phyloP scores from a whole-genome alignment of 139 green algal species.

The Pleodorina starrii region DNA sequence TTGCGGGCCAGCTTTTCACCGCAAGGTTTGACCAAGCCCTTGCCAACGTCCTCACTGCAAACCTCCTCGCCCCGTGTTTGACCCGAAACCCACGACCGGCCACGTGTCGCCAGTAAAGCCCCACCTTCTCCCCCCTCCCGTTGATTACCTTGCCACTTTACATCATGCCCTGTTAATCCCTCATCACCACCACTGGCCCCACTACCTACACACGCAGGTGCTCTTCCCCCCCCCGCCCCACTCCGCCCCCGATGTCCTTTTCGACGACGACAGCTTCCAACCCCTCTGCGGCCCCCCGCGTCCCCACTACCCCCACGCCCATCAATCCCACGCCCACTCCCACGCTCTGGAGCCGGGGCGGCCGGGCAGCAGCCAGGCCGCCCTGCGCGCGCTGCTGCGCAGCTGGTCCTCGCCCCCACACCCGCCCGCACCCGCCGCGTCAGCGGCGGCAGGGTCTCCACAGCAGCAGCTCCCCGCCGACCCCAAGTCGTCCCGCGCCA shows the following conservation, averaged over 20 bases:
- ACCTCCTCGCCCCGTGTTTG: too few relatives aligned
- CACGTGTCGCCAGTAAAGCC: too few relatives aligned
- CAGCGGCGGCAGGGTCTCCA: background rate
- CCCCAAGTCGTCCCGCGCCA: background rate
- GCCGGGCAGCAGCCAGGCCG: background rate
- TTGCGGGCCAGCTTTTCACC: too few relatives aligned
- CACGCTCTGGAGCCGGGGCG: background rate
- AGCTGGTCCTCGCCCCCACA: background rate
- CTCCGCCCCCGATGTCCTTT: conserved; percentile 6
- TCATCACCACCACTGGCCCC: too few relatives aligned
- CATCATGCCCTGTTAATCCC: too few relatives aligned
- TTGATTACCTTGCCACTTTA: too few relatives aligned
- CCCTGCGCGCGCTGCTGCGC: conserved; percentile 4
- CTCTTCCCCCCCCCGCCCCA: background rate
- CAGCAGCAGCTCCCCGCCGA: background rate
- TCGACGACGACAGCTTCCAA: conserved; percentile 25
- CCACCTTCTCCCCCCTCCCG: too few relatives aligned
- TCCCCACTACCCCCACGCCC: background rate
- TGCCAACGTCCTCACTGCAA: too few relatives aligned
- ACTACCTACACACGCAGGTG: background rate
- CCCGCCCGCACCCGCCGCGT: background rate
- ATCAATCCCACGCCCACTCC: background rate
- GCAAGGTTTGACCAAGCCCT: too few relatives aligned
- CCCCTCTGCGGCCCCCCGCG: background rate
- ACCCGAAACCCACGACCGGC: too few relatives aligned